A percentile compares a stretch with the other conserved stretches of the same genome.
These are phyloP conservation scores for Telopea speciosissima DNA, from an alignment of 177 flowering plant species.

Conservation along the genomic window DNA sequence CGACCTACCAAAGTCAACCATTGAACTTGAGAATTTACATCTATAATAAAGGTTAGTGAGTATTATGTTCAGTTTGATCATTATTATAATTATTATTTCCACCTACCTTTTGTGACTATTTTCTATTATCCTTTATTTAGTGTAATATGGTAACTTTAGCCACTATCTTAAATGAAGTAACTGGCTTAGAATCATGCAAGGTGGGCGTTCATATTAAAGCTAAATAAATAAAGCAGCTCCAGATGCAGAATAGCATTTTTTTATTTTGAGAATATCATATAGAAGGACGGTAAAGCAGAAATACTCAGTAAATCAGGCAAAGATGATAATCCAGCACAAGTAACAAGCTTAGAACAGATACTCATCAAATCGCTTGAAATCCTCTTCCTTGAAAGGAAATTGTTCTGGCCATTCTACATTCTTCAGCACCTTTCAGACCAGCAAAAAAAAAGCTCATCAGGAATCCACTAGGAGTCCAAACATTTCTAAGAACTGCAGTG, in stretches of 20 bases:
- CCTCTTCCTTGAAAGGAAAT: slow-evolving; percentile 82
- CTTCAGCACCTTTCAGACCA: slow-evolving; percentile 43
- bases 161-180: neutral
- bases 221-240: neutral
- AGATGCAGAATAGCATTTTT: neutral
- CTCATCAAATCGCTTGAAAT: slow-evolving; percentile 91
- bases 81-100: neutral
- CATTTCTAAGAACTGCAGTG: neutral
- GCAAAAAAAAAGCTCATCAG: slow-evolving; percentile 1
- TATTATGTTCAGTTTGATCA: neutral
- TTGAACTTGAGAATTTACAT: neutral
- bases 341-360: slow-evolving; percentile 21
- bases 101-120: neutral
- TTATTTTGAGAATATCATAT: neutral
- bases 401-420: slow-evolving; percentile 89
- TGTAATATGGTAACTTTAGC: neutral
- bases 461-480: neutral
- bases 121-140: neutral
- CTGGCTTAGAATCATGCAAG: neutral
- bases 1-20: slow-evolving; percentile 42
- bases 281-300: neutral
- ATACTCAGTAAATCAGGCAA: neutral
- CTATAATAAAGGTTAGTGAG: neutral
- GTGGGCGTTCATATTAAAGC: neutral
- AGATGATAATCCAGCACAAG: neutral